phyloP scores from a whole-genome alignment of 2,329 filamentous ascomycete genomes.

The Aureobasidium subglaciale region DNA sequence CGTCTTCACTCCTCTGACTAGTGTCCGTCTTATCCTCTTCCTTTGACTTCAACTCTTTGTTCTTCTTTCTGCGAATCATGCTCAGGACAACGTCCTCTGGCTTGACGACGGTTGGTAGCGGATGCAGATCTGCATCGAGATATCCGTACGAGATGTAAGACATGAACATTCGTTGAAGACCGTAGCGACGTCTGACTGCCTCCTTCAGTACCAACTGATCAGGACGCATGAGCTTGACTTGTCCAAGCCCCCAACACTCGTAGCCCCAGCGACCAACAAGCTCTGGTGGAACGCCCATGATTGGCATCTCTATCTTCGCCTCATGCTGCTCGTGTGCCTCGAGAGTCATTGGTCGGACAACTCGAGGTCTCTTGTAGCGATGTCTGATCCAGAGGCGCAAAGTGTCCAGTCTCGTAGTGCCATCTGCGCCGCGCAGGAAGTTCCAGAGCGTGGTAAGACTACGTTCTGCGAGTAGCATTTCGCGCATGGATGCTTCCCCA shows the following conservation, averaged over 20 bases:
- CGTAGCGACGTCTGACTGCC: constrained; percentile 44
- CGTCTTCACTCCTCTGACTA: not conserved
- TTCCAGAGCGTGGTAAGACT: constrained; percentile 43
- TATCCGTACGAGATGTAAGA: constrained; percentile 59
- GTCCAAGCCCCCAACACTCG: constrained; percentile 29
- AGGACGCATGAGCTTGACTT: constrained; percentile 43
- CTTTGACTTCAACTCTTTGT: not conserved
- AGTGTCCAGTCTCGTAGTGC: constrained; percentile 47
- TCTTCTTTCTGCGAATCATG: constrained; percentile 35
- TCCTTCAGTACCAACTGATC: constrained; percentile 57
- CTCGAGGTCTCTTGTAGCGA: constrained; percentile 35
- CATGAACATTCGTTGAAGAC: constrained; percentile 47
- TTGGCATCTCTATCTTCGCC: constrained; percentile 21
- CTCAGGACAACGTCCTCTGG: constrained; percentile 38
- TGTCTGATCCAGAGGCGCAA: constrained; percentile 54
- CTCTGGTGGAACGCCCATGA: constrained; percentile 47
- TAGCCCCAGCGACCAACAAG: constrained; percentile 47
- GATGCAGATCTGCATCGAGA: constrained; percentile 46
- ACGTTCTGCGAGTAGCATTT: constrained; percentile 41
- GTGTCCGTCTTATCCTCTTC: not conserved
- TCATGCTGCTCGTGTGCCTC: constrained; percentile 20
- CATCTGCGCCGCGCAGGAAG: constrained; percentile 52
- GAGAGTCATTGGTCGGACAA: not conserved
- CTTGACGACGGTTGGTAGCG: constrained; percentile 41
- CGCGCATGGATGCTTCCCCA: constrained; percentile 40